These are phyloP conservation scores for Candida smagusa DNA, from an alignment of 1,139 yeast species.

Conservation along the genomic window DNA sequence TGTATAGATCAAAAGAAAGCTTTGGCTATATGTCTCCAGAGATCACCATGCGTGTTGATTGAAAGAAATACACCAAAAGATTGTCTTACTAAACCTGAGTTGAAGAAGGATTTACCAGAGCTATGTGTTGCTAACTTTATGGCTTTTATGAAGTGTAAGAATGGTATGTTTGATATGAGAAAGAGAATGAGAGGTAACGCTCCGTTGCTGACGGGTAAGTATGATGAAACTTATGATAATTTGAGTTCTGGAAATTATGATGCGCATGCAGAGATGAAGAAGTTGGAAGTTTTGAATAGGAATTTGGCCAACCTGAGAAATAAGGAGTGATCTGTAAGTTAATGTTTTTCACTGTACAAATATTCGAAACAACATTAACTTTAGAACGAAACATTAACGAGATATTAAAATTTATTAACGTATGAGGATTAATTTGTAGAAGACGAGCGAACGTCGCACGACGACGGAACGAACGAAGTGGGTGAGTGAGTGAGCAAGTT, in stretches of 20 bases:
- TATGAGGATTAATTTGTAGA: too few relatives aligned
- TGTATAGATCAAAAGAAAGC: slow-evolving; percentile 92
- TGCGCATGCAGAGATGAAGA: slow-evolving; percentile 73
- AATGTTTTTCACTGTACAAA: too few relatives aligned
- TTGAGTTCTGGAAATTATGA: slow-evolving; percentile 78
- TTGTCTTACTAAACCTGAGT: slow-evolving; percentile 78
- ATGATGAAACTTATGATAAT: slow-evolving; percentile 80
- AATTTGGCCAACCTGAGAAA: slow-evolving; percentile 36
- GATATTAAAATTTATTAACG: too few relatives aligned
- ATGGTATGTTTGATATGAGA: slow-evolving; percentile 83
- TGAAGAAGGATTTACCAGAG: slow-evolving; percentile 77
- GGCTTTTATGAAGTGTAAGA: slow-evolving; percentile 84
- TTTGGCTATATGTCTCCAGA: slow-evolving; percentile 88
- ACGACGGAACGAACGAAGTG: too few relatives aligned
- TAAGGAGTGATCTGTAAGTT: background rate
- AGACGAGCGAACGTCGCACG: too few relatives aligned
- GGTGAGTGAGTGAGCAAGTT: too few relatives aligned
- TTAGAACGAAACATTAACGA: background rate
- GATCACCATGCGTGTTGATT: slow-evolving; percentile 93
- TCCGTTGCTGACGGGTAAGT: slow-evolving; percentile 86
- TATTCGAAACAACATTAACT: background rate
- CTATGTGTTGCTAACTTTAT: slow-evolving; percentile 81
- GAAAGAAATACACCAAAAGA: slow-evolving; percentile 88
- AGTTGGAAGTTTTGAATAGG: slow-evolving; percentile 55
- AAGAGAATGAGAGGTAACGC: slow-evolving; percentile 94